Percentiles rank a stretch among this genome's conserved stretches.
Conservation (phyloP, 805 yeast genomes). For the Ascoidea rubescens region DNA sequence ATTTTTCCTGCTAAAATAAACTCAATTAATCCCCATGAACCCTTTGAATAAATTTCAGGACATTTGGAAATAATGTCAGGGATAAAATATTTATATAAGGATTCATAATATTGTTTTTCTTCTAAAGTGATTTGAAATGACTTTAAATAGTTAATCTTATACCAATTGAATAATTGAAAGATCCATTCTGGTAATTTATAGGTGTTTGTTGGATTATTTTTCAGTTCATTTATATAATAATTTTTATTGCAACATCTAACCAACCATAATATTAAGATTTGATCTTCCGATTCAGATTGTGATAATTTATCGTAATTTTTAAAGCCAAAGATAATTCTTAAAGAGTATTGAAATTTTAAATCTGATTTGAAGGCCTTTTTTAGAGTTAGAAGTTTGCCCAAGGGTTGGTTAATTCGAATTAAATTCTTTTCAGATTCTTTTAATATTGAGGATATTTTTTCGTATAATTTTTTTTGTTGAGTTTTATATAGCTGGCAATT, state of each 20-base stretch:
- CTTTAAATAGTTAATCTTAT: no score
- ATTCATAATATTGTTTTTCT: neutral
- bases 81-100: no score
- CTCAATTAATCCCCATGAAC: neutral
- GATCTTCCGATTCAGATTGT: conserved; percentile 35
- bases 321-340: conserved; percentile 44
- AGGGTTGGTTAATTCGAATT: conserved; percentile 15
- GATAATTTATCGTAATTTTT: conserved; percentile 37
- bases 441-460: conserved; percentile 28
- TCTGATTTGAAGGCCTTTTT: conserved; percentile 46
- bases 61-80: neutral
- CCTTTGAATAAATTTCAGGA: neutral
- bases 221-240: no score
- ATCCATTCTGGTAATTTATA: neutral
- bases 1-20: neutral
- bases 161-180: neutral
- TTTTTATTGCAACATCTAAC: conserved; percentile 38
- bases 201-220: no score
- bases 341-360: conserved; percentile 34
- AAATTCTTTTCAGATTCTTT: conserved; percentile 30
- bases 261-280: conserved; percentile 47
- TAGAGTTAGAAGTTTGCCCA: conserved; percentile 39
- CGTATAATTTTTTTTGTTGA: conserved; percentile 35
- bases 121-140: neutral
- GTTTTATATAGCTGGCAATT: conserved; percentile 30